These are phyloP conservation scores for Zygosaccharomyces bisporus DNA, from an alignment of 805 yeast species.

Conservation along the genomic window DNA sequence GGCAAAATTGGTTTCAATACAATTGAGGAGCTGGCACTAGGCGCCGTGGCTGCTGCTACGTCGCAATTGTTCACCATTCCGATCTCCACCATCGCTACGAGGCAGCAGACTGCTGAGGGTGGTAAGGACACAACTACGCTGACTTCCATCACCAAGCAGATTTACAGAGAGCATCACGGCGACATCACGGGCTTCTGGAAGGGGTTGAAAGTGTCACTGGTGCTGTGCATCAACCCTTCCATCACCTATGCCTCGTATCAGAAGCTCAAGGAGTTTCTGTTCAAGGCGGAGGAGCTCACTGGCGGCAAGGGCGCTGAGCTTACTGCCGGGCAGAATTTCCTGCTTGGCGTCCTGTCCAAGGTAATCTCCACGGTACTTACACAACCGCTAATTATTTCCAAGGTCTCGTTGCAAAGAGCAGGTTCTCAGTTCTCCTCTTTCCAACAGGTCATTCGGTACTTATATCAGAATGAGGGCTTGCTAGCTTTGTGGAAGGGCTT, in stretches of 20 bases:
- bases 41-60: slow-evolving; percentile 77
- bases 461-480: slow-evolving; percentile 62
- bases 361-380: slow-evolving; percentile 69
- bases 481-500: slow-evolving; percentile 73
- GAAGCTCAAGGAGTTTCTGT: slow-evolving; percentile 43
- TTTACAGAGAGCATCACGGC: slow-evolving; percentile 51
- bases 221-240: slow-evolving; percentile 77
- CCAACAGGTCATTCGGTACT: slow-evolving; percentile 57
- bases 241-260: slow-evolving; percentile 68
- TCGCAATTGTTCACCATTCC: slow-evolving; percentile 81
- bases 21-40: slow-evolving; percentile 63
- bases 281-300: slow-evolving; percentile 35
- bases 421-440: slow-evolving; percentile 51
- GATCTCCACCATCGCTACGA: slow-evolving; percentile 67
- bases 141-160: slow-evolving; percentile 38
- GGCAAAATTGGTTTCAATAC: slow-evolving; percentile 37
- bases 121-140: slow-evolving; percentile 30
- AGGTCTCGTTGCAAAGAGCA: slow-evolving; percentile 67
- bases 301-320: slow-evolving; percentile 34
- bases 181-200: slow-evolving; percentile 76
- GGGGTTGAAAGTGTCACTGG: slow-evolving; percentile 72
- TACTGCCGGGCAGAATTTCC: slow-evolving; percentile 60
- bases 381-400: slow-evolving; percentile 81
- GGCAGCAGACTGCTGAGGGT: slow-evolving; percentile 53
- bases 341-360: slow-evolving; percentile 32